These are phyloP conservation scores for Echites panduratus DNA, from an alignment of 257 asterid genomes.

Conservation along the genomic window DNA sequence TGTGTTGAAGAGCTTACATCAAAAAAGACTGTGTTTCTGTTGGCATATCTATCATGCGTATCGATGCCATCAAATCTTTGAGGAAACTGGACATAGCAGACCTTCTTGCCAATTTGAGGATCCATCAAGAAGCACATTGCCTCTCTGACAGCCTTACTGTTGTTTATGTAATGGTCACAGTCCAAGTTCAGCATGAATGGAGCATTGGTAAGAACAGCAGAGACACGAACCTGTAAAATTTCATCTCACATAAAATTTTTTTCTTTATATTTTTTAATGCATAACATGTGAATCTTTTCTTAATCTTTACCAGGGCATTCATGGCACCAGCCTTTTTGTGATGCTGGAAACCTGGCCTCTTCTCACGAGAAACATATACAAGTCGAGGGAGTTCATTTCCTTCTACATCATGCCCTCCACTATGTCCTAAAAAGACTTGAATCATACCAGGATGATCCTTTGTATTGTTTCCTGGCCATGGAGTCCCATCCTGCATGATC, in stretches of 20 bases:
- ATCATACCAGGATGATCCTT: constrained; percentile 99
- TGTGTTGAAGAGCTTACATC: constrained; percentile 51
- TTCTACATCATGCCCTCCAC: constrained; percentile 82
- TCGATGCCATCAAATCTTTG: constrained; percentile 99
- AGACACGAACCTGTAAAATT: constrained; percentile 71
- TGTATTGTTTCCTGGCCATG: constrained; percentile 98
- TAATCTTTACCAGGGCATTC: constrained; percentile 78
- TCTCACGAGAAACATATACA: constrained; percentile 98
- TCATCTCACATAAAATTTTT: constrained; percentile 4
- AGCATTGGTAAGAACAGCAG: constrained; percentile 97
- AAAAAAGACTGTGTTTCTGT: constrained; percentile 94
- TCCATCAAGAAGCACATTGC: constrained; percentile 99
- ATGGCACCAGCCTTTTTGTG: constrained; percentile 98
- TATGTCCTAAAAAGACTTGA: constrained; percentile 96
- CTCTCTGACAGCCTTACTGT: constrained; percentile 92
- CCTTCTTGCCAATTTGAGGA: constrained; percentile 76
- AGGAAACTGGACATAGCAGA: constrained; percentile 95
- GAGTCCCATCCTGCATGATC: constrained; percentile 99
- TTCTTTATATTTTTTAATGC: background rate
- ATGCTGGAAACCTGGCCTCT: constrained; percentile 95
- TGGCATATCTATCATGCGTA: constrained; percentile 88
- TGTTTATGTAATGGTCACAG: constrained; percentile 91
- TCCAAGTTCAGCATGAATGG: constrained; percentile 99
- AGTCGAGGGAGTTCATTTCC: constrained; percentile 96
- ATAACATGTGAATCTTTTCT: background rate